These are phyloP conservation scores for Xylaria flabelliformis DNA, from an alignment of 495 filamentous ascomycete genomes.

Conservation along the genomic window DNA sequence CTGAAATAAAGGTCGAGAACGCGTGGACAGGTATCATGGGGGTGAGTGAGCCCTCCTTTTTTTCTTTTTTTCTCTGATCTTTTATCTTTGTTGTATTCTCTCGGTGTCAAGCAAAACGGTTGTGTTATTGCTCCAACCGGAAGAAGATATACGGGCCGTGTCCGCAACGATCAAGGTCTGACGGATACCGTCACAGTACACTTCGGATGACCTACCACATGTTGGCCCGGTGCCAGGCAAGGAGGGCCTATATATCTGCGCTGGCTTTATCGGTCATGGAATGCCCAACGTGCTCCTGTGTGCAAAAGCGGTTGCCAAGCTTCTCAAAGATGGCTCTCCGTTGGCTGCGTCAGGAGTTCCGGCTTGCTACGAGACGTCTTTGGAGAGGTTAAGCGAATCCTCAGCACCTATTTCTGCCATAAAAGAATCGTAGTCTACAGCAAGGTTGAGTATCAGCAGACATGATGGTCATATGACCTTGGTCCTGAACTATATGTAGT, in stretches of 20 bases:
- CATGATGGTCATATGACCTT: background rate
- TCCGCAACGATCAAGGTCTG: background rate
- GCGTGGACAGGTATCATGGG: constrained; percentile 62
- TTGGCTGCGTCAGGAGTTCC: constrained; percentile 52
- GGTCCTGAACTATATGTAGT: background rate
- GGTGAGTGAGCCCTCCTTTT: constrained; percentile 14
- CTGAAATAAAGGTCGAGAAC: constrained; percentile 48
- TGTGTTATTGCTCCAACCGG: background rate
- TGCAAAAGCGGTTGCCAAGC: constrained; percentile 53
- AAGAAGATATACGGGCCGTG: background rate
- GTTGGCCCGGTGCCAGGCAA: constrained; percentile 53
- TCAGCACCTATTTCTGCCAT: background rate
- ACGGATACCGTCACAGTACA: constrained; percentile 35
- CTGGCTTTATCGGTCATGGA: constrained; percentile 58
- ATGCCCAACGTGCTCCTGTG: constrained; percentile 58
- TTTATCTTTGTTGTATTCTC: background rate
- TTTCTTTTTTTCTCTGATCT: background rate
- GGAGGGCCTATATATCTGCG: constrained; percentile 50
- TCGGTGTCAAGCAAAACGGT: background rate
- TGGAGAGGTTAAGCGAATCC: constrained; percentile 35
- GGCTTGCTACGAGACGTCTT: constrained; percentile 47
- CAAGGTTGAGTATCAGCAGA: background rate
- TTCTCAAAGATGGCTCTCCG: constrained; percentile 43
- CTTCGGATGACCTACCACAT: constrained; percentile 51
- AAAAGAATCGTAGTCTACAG: background rate